These are phyloP conservation scores for Aureobasidium lini DNA, from an alignment of 2,329 filamentous ascomycete genomes.

Conservation along the genomic window DNA sequence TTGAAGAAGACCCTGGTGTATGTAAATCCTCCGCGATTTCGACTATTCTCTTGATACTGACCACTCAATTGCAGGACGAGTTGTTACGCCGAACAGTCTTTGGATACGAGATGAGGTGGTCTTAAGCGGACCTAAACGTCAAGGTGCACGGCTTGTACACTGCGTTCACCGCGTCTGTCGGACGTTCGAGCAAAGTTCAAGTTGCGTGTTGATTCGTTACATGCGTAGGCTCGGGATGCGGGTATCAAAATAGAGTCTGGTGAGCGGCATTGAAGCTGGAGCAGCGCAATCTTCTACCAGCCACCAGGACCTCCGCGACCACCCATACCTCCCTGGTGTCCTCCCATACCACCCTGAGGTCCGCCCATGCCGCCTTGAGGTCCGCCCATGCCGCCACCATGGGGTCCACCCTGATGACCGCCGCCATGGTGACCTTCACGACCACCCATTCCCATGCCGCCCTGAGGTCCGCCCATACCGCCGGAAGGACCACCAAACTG, in stretches of 20 bases:
- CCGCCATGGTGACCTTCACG: not conserved
- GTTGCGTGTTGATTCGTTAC: not conserved
- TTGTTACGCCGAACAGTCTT: constrained; percentile 74
- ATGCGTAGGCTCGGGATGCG: not conserved
- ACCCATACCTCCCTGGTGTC: not conserved
- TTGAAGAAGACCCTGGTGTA: constrained; percentile 76
- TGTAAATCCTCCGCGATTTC: constrained; percentile 23
- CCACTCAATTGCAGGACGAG: constrained; percentile 50
- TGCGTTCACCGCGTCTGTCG: too few species aligned
- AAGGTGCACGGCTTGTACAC: not conserved
- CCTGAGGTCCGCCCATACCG: not conserved
- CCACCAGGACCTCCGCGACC: constrained; percentile 4
- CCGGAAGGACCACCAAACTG: not conserved
- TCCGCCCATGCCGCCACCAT: not conserved
- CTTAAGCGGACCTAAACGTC: not conserved
- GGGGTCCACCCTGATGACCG: not conserved
- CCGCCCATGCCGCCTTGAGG: not conserved
- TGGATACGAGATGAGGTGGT: constrained; percentile 67
- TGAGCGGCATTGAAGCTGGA: not conserved
- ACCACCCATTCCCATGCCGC: not conserved
- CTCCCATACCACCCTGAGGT: not conserved
- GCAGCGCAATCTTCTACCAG: not conserved
- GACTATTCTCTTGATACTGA: not conserved
- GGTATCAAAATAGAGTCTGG: not conserved
- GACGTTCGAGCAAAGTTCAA: not conserved